Base-by-base conservation (phyloP, 192 early-diverging fungal genomes). In the Entomortierella lignicola region DNA sequence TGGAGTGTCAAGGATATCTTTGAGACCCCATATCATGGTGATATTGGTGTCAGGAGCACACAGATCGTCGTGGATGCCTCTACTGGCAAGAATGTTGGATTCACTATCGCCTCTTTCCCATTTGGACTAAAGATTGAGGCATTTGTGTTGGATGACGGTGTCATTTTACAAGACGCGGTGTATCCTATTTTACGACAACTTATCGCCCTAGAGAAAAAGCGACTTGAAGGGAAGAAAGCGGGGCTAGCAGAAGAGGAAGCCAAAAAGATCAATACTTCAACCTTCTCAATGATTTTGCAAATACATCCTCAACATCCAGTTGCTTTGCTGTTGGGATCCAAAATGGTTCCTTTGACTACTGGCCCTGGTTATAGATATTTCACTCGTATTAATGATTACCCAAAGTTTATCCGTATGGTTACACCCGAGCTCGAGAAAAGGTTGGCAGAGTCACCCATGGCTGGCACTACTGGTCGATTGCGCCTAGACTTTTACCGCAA, bases 161-260 rank as follows among this genome's bases (percentile, higher is more conserved):
- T 42, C 13, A 51, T 31, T 21, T 8, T 55, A 2, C 5, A 29
- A 5, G 66, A 68, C 7, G 53, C 60, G 0, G 13, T 77, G 26
- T 77, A 56, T 43, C 60, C 72, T 8, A 52, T 77, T n/a, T n/a
- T 77, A 43, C 20, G 66, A 56, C 64, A 62, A 29, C n/a, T 77
- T 0, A 15, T 58, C 10, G 42, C 30, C 0, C 25, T 47, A 0
- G 34, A 61, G 20, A 58, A 56, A 5, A 31, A 54, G 10, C 59
- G 63, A 5, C 31, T 60, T 4, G 30, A 68, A 44, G 59, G 20
- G 17, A 41, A 32, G 10, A 63, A 67, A 50, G 27, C 23, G 18
- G 27, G 26, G 3, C 8, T 41, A 25, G 18, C 48, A 2, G 42
- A 60, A n/a, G 31, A 48, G 29, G 66, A 63, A 26, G 54, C 60